Percentiles rank a stretch among this genome's conserved stretches.
These are phyloP conservation scores for Fusarium odoratissimum DNA, from an alignment of 2,329 filamentous ascomycete species.

Conservation along the genomic window DNA sequence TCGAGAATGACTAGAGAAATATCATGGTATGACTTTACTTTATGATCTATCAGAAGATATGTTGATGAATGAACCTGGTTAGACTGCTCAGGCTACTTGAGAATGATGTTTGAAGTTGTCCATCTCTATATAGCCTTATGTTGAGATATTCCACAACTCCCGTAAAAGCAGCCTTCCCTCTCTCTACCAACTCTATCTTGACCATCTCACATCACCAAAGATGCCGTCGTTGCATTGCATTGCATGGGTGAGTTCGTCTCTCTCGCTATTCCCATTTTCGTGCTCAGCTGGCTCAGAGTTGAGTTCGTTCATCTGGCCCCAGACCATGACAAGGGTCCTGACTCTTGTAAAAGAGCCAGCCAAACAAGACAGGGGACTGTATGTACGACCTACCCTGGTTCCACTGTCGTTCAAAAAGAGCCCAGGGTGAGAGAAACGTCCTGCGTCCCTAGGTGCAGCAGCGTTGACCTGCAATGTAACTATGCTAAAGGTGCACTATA, in stretches of 20 bases:
- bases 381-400: conserved; percentile 22
- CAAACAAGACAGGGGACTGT: conserved; percentile 2
- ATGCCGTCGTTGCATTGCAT: not conserved
- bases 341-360: conserved; percentile 26
- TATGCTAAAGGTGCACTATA: conserved; percentile 1
- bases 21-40: not conserved
- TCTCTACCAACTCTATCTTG: not conserved
- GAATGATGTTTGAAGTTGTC: not conserved
- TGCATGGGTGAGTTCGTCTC: conserved; percentile 7
- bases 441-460: conserved; percentile 20
- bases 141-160: not conserved
- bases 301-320: conserved; percentile 36
- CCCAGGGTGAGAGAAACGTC: conserved; percentile 17
- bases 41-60: not conserved
- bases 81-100: not conserved
- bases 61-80: not conserved
- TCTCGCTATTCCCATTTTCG: conserved; percentile 22
- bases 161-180: not conserved
- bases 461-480: conserved; percentile 11
- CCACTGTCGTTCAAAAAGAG: conserved; percentile 27
- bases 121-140: not conserved
- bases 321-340: conserved; percentile 38
- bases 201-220: not conserved
- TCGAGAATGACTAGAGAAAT: conserved; percentile 3
- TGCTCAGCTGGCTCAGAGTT: conserved; percentile 37